Conservation (phyloP, 306 rosid genomes). For the Prosopis cineraria region DNA sequence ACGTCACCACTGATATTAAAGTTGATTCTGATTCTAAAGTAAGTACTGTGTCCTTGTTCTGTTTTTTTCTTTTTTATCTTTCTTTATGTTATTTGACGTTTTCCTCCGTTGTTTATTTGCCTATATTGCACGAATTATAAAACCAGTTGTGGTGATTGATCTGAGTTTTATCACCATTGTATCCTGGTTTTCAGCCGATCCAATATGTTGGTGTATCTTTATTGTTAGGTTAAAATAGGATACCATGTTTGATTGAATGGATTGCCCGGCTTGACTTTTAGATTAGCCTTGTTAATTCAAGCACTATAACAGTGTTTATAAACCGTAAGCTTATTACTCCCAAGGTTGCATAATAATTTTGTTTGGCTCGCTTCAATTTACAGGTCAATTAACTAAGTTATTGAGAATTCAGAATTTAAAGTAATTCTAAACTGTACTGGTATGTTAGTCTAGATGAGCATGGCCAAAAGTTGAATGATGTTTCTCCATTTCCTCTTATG, state of each 20-base stretch:
- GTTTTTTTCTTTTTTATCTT: background rate
- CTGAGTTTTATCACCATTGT: background rate
- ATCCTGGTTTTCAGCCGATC: background rate
- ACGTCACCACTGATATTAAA: conserved; percentile 87
- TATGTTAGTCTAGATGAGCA: background rate
- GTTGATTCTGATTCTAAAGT: conserved; percentile 88
- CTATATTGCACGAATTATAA: background rate
- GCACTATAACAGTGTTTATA: background rate
- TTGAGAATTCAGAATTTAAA: no score
- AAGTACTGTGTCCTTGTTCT: conserved; percentile 29
- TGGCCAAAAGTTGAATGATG: background rate
- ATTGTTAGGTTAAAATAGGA: background rate
- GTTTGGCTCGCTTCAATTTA: background rate
- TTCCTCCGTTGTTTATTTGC: background rate
- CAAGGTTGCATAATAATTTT: background rate
- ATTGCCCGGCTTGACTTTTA: background rate
- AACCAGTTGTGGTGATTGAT: conserved; percentile 9
- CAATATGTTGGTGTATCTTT: background rate
- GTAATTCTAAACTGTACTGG: background rate
- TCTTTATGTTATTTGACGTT: background rate
- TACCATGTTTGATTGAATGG: background rate
- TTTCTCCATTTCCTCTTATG: background rate
- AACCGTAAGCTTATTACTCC: background rate
- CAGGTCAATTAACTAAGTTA: background rate
- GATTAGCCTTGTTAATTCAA: background rate